These are phyloP conservation scores for Thelephora aurantiotincta DNA, from an alignment of 768 basidiomycete genomes.

Conservation along the genomic window DNA sequence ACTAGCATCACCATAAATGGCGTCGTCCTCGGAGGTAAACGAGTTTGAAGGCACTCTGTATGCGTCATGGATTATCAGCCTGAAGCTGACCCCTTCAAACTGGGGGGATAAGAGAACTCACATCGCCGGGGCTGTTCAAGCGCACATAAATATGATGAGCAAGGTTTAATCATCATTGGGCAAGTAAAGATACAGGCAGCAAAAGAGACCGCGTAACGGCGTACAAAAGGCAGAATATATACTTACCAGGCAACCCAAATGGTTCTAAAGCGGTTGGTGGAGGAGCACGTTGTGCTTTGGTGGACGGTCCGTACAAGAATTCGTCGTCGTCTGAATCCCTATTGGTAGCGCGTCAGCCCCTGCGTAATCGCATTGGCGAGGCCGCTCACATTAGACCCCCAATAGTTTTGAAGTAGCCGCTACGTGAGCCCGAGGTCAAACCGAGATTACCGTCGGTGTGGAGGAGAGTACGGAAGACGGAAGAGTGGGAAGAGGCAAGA, in stretches of 20 bases:
- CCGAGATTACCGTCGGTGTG: no score
- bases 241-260: neutral
- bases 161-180: neutral
- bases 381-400: no score
- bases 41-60: neutral
- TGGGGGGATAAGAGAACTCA: neutral
- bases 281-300: neutral
- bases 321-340: neutral
- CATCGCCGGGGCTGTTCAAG: neutral
- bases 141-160: neutral
- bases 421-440: no score
- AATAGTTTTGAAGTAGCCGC: no score
- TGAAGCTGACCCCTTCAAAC: neutral
- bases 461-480: no score
- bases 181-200: neutral
- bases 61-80: neutral
- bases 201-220: neutral
- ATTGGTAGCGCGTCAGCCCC: no score
- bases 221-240: neutral
- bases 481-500: no score
- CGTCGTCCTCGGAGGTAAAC: constrained; percentile 26
- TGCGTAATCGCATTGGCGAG: no score
- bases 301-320: neutral
- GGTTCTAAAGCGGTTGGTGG: neutral
- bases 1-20: constrained; percentile 14